Base-by-base conservation (phyloP, 2,329 filamentous ascomycete genomes). In the Calonectria hawksworthii region DNA sequence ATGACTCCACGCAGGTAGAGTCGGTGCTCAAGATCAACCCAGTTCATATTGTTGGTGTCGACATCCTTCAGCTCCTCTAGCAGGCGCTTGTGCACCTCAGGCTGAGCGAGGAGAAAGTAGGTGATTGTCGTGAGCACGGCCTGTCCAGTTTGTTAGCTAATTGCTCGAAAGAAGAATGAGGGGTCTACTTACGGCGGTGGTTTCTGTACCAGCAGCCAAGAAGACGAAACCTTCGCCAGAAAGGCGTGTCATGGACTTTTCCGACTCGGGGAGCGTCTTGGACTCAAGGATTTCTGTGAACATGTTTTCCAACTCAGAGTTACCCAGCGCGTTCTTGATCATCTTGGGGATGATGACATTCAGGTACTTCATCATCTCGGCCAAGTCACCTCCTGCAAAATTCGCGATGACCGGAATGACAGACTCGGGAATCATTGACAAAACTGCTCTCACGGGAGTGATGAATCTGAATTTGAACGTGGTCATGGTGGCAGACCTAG, bases 171-270 rank as follows among this genome's bases (percentile, higher is more conserved):
- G 3, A 2, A 0, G n/a, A 18, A 28, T 1, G 38, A 11, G 8
- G 1, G 0, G n/a, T 14, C 4, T n/a, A 21, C 84, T 82, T 28
- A 83, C 84, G 23, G 82, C 83, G 5, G 79, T 82, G 4, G 83
- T 88, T 74, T 88, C 86, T 0, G 84, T 85, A 0, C 86, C 86
- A 1, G 84, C 87, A 2, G 80, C 75, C 0, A 87, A 68, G 28
- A 88, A 74, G 8, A 81, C 77, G 32, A 83, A 83, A 0, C 83
- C 86, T 61, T 88, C 87, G 6, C 86, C 81, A 13, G 81, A 81
- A 1, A 87, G 77, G 1, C 85, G 80, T 10, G 82, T 78, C 6
- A 79, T 75, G 0, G 81, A 83, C 54, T 85, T 86, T 63, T 89
- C 86, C 5, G 85, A 76, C 74, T 78, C 13, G 80, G 84, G 26